These are phyloP conservation scores for Ceratobasidium sp. DNA, from an alignment of 1,284 basidiomycete species.

Conservation along the genomic window DNA sequence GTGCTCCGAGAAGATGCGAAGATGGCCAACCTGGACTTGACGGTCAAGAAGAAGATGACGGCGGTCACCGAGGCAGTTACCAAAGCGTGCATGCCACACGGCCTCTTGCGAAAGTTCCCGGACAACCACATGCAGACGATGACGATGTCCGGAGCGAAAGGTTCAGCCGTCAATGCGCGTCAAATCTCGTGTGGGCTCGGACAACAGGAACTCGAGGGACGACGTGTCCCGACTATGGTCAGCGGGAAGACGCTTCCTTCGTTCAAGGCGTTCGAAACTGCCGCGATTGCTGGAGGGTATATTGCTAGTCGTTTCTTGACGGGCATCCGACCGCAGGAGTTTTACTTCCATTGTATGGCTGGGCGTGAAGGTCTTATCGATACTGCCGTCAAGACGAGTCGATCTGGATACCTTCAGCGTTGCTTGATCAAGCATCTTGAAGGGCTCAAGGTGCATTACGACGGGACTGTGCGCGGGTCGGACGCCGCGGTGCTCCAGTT, in stretches of 20 bases:
- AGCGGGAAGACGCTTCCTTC: constrained; percentile 98
- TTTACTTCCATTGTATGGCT: constrained; percentile 99
- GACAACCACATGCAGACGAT: constrained; percentile 99
- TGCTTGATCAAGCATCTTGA: constrained; percentile 99
- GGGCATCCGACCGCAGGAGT: constrained; percentile 97
- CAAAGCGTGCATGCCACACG: constrained; percentile 88
- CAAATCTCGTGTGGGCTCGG: constrained; percentile 98
- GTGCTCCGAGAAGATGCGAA: constrained; percentile 97
- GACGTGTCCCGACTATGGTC: constrained; percentile 98
- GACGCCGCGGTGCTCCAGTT: constrained; percentile 97
- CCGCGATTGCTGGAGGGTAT: constrained; percentile 98
- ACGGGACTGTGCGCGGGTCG: constrained; percentile 96
- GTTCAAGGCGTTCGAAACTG: constrained; percentile 97
- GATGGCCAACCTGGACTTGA: constrained; percentile 94
- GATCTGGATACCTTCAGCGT: constrained; percentile 97
- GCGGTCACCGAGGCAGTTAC: constrained; percentile 90
- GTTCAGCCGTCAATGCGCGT: constrained; percentile 95
- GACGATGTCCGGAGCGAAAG: constrained; percentile 99
- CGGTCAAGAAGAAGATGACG: constrained; percentile 82
- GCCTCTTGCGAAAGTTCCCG: constrained; percentile 92
- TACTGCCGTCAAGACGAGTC: constrained; percentile 98
- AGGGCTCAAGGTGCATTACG: constrained; percentile 95
- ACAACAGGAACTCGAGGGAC: constrained; percentile 97
- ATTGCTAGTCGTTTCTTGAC: constrained; percentile 99
- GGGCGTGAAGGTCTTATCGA: constrained; percentile 99